phyloP scores from a whole-genome alignment of 2,329 filamentous ascomycete species.

The Paecilomyces fulvus region DNA sequence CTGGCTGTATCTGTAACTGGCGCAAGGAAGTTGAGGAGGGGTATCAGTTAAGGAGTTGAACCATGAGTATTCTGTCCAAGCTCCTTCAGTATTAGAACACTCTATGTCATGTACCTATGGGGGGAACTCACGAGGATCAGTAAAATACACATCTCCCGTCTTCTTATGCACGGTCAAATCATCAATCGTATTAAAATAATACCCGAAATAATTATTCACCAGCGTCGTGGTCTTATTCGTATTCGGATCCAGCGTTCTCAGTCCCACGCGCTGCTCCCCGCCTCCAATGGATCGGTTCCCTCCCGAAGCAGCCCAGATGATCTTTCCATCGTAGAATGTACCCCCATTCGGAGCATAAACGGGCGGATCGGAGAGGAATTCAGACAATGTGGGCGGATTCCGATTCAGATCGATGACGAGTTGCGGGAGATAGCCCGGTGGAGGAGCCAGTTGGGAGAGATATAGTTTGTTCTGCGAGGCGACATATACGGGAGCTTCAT shows the following conservation, averaged over 20 bases:
- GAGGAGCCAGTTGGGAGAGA: constrained; percentile 29
- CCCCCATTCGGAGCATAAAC: constrained; percentile 39
- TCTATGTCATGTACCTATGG: neutral
- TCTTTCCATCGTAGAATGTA: constrained; percentile 30
- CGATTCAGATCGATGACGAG: constrained; percentile 36
- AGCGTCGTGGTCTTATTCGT: constrained; percentile 35
- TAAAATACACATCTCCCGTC: constrained; percentile 16
- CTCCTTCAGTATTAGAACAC: neutral
- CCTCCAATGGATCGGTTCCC: constrained; percentile 29
- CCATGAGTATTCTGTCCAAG: constrained; percentile 24
- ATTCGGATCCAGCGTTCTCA: constrained; percentile 37
- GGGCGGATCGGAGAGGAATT: constrained; percentile 33
- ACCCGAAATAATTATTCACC: constrained; percentile 36
- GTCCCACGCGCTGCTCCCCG: constrained; percentile 30
- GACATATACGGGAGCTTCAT: constrained; percentile 38
- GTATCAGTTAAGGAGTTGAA: constrained; percentile 29
- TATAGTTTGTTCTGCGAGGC: constrained; percentile 33
- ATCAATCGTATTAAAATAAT: constrained; percentile 13
- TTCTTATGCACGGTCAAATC: constrained; percentile 13
- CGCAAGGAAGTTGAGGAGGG: constrained; percentile 20
- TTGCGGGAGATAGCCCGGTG: constrained; percentile 29
- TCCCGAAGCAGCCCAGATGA: constrained; percentile 33
- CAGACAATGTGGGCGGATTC: constrained; percentile 30
- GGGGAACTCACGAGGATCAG: constrained; percentile 9
- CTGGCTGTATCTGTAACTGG: constrained; percentile 37